Percentiles rank a stretch among this genome's conserved stretches.
Evolutionary conservation across 1,139 yeast species (phyloP).

Genomic region (Geotrichum armillariae): DNA sequence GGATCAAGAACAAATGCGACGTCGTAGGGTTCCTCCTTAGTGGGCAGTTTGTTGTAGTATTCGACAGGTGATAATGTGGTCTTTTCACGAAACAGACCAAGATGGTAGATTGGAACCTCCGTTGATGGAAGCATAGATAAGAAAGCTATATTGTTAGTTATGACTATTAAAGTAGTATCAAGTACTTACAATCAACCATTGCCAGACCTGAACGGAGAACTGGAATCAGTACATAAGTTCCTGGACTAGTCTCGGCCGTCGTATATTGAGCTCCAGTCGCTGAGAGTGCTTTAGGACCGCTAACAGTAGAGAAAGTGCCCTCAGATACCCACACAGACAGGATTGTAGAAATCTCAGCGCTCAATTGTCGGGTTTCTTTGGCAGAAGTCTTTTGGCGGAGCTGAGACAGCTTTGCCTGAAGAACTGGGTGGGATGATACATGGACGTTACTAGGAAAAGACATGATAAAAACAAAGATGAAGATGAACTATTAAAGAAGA

Average conservation of each 20-base stretch:
- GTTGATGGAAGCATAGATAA: constrained; percentile 34
- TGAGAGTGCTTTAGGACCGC: constrained; percentile 22
- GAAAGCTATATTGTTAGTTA: constrained; percentile 30
- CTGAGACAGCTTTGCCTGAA: constrained; percentile 34
- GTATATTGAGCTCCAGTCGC: constrained; percentile 29
- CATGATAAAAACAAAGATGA: too few relatives aligned
- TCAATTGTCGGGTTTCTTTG: constrained; percentile 30
- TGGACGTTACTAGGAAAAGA: constrained; percentile 27
- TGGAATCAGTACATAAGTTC: constrained; percentile 34
- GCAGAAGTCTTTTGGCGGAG: constrained; percentile 31
- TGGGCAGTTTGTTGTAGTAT: constrained; percentile 41
- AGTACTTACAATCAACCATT: constrained; percentile 33
- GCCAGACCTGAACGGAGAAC: constrained; percentile 39
- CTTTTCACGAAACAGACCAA: constrained; percentile 40
- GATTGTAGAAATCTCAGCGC: constrained; percentile 33
- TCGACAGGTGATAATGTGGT: constrained; percentile 38
- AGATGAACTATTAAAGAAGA: too few relatives aligned
- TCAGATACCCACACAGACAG: constrained; percentile 37
- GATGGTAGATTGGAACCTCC: constrained; percentile 36
- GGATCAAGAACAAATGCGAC: constrained; percentile 41
- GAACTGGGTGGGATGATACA: constrained; percentile 35
- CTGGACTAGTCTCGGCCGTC: constrained; percentile 26
- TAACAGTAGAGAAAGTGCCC: constrained; percentile 22
- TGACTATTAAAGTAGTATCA: too few relatives aligned
- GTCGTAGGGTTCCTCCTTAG: constrained; percentile 26